Conservation (phyloP, 768 basidiomycete species). For the Lactarius pseudohatsudake region DNA sequence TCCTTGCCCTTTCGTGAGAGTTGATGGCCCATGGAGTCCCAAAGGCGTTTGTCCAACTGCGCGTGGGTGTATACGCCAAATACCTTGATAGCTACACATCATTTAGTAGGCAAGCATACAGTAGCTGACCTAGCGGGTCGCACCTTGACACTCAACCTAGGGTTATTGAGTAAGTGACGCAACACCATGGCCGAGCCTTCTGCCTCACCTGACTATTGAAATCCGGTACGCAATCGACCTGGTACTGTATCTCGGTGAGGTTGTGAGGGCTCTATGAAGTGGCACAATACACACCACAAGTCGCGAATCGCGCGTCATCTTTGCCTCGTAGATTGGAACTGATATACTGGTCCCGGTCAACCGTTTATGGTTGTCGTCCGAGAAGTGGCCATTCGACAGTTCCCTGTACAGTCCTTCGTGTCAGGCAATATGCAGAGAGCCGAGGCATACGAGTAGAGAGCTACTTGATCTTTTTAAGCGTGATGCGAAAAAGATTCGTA, state of each 20-base stretch:
- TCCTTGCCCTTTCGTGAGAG: conserved; percentile 47
- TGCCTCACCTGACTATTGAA: conserved; percentile 22
- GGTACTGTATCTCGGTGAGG: conserved; percentile 31
- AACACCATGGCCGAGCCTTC: not conserved
- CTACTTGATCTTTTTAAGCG: conserved; percentile 69
- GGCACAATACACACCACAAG: conserved; percentile 18
- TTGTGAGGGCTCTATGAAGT: not conserved
- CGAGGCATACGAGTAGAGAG: too few relatives aligned
- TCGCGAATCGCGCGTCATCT: conserved; percentile 46
- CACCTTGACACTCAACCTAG: conserved; percentile 44
- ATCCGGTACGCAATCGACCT: conserved; percentile 29
- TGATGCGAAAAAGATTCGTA: conserved; percentile 48
- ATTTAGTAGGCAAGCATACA: not conserved
- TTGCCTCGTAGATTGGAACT: conserved; percentile 67
- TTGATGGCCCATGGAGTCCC: conserved; percentile 47
- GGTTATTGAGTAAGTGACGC: not conserved
- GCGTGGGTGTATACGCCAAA: conserved; percentile 53
- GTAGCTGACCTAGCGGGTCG: not conserved
- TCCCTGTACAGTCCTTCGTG: conserved; percentile 43
- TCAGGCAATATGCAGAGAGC: not conserved
- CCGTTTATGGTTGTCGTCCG: conserved; percentile 64
- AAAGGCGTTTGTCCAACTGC: conserved; percentile 45
- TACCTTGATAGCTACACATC: conserved; percentile 43
- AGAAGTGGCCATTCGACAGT: conserved; percentile 68
- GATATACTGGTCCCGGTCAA: conserved; percentile 46